Evolutionary conservation across 1,139 yeast species (phyloP).

Genomic region (Taphrina pruni): DNA sequence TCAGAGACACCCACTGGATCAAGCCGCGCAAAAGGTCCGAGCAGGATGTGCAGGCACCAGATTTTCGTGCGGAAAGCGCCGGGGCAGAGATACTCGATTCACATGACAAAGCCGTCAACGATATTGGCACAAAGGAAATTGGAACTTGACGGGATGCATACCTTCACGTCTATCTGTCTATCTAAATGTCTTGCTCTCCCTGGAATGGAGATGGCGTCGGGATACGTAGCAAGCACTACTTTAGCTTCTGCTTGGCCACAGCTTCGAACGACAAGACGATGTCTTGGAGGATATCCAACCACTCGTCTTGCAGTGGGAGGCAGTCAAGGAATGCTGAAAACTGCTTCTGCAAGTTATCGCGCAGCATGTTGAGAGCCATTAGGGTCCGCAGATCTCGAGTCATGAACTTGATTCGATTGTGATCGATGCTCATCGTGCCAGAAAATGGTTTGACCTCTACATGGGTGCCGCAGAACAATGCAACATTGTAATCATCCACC

Average conservation of each 20-base stretch:
- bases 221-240: not conserved
- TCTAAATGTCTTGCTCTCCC: not conserved
- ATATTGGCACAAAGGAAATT: not conserved
- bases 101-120: not conserved
- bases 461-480: slow-evolving; percentile 33
- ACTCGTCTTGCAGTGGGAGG: slow-evolving; percentile 6
- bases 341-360: slow-evolving; percentile 21
- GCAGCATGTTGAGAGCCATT: slow-evolving; percentile 25
- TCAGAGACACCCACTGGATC: slow-evolving; percentile 17
- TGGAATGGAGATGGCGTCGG: no score
- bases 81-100: not conserved
- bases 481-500: slow-evolving; percentile 39
- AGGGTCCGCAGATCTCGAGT: slow-evolving; percentile 30
- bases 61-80: not conserved
- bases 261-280: slow-evolving; percentile 30
- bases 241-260: slow-evolving; percentile 26
- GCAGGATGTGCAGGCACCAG: not conserved
- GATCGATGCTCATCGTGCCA: slow-evolving; percentile 35
- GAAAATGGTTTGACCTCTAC: slow-evolving; percentile 29
- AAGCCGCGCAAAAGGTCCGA: not conserved
- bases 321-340: slow-evolving; percentile 35
- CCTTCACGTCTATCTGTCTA: not conserved
- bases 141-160: not conserved
- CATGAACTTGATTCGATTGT: slow-evolving; percentile 19
- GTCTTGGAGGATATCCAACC: slow-evolving; percentile 26